Conservation (phyloP, 2,329 filamentous ascomycete species). For the Cytospora mali region DNA sequence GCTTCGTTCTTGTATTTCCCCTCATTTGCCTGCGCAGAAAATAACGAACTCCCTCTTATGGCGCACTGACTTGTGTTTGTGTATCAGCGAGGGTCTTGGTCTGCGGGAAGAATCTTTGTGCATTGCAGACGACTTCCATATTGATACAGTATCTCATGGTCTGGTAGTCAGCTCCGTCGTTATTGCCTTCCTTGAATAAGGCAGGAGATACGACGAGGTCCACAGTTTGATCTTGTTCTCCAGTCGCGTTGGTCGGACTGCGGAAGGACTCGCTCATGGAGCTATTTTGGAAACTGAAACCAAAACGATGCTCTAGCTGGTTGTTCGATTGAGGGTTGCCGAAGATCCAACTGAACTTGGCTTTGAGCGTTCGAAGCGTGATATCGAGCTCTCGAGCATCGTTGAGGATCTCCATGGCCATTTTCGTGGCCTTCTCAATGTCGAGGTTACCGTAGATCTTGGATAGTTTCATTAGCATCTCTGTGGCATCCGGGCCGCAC, state of each 20-base stretch:
- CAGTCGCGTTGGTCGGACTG: background rate
- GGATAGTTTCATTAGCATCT: background rate
- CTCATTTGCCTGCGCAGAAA: background rate
- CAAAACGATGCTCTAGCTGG: background rate
- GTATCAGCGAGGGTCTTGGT: background rate
- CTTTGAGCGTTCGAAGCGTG: conserved; percentile 4
- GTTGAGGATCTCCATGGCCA: conserved; percentile 1
- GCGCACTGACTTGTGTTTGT: background rate
- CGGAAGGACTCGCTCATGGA: background rate
- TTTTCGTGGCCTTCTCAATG: background rate
- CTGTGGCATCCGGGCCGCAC: background rate
- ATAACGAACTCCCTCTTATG: background rate
- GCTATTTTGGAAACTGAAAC: background rate
- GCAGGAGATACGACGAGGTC: conserved; percentile 16
- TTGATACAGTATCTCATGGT: background rate
- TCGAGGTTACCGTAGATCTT: background rate
- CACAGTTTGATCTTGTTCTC: background rate
- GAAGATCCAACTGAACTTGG: background rate
- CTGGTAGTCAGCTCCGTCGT: conserved; percentile 4
- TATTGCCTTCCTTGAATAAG: conserved; percentile 11
- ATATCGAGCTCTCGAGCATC: conserved; percentile 12
- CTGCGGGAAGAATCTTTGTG: background rate
- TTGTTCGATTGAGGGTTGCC: rapidly evolving
- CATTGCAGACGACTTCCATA: conserved; percentile 12
- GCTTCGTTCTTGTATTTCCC: background rate